These are phyloP conservation scores for Filobasidium wieringae DNA, from an alignment of 768 basidiomycete genomes.

Conservation along the genomic window DNA sequence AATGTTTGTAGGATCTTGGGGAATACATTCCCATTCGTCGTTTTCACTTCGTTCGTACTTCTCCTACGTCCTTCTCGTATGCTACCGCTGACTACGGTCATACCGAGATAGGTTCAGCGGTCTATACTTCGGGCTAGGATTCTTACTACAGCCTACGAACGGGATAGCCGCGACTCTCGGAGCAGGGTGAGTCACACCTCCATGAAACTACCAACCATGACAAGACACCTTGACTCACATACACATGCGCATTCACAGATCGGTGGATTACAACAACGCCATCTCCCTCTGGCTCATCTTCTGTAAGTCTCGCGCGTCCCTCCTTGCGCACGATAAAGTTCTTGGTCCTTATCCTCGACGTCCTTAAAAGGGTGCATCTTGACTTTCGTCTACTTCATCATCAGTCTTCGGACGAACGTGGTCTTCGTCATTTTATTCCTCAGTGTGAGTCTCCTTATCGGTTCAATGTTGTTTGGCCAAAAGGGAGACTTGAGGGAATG, in stretches of 20 bases:
- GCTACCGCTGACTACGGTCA: background rate
- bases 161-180: slow-evolving; percentile 16
- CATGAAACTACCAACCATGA: background rate
- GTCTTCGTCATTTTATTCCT: slow-evolving; percentile 20
- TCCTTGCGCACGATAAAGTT: too few relatives aligned
- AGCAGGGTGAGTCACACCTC: slow-evolving; percentile 3
- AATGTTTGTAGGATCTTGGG: background rate
- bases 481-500: background rate
- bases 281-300: slow-evolving; percentile 19
- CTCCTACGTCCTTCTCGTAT: too few relatives aligned
- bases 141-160: slow-evolving; percentile 18
- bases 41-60: slow-evolving; percentile 12
- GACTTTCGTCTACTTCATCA: slow-evolving; percentile 20
- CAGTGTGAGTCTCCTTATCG: slow-evolving; percentile 3
- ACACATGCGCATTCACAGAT: background rate
- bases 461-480: background rate
- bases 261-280: slow-evolving; percentile 20
- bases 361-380: slow-evolving; percentile 9
- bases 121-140: slow-evolving; percentile 23
- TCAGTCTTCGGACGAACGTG: slow-evolving; percentile 21
- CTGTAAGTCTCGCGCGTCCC: slow-evolving; percentile 1
- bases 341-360: too few relatives aligned
- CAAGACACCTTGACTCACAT: background rate
- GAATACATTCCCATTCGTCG: slow-evolving; percentile 27
- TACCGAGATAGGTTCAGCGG: slow-evolving; percentile 15